Conservation (phyloP, 768 basidiomycete species). For the Cystofilobasidium ferigula region DNA sequence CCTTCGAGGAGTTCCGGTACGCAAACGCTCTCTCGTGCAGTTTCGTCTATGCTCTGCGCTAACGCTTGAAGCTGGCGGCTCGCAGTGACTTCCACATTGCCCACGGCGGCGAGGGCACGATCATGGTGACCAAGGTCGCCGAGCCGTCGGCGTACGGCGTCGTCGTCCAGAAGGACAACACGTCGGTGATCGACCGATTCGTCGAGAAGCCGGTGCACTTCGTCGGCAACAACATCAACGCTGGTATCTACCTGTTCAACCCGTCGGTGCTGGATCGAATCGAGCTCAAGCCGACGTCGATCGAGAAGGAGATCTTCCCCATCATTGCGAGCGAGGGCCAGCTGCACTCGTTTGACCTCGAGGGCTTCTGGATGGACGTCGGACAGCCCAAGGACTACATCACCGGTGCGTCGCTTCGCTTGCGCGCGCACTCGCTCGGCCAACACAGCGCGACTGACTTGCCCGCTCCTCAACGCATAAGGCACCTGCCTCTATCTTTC, state of each 20-base stretch:
- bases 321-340: conserved; percentile 41
- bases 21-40: conserved; percentile 9
- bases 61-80: neutral
- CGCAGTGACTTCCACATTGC: conserved; percentile 42
- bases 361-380: conserved; percentile 46
- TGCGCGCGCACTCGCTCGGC: neutral
- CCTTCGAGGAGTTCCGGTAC: conserved; percentile 42
- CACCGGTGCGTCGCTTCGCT: conserved; percentile 28
- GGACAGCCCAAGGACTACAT: conserved; percentile 44
- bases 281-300: conserved; percentile 44
- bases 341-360: conserved; percentile 44
- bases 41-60: neutral
- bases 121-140: conserved; percentile 46
- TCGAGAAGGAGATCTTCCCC: conserved; percentile 46
- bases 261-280: conserved; percentile 43
- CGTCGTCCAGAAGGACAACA: conserved; percentile 42
- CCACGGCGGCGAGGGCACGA: conserved; percentile 43
- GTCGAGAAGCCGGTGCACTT: conserved; percentile 46
- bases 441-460: too few species aligned
- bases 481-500: conserved; percentile 45
- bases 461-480: conserved; percentile 24
- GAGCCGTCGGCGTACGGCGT: conserved; percentile 45
- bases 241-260: conserved; percentile 48
- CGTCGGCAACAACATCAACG: conserved; percentile 46
- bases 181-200: conserved; percentile 43